phyloP scores from a whole-genome alignment of 2,329 filamentous ascomycete genomes.

The Fonsecaea erecta region DNA sequence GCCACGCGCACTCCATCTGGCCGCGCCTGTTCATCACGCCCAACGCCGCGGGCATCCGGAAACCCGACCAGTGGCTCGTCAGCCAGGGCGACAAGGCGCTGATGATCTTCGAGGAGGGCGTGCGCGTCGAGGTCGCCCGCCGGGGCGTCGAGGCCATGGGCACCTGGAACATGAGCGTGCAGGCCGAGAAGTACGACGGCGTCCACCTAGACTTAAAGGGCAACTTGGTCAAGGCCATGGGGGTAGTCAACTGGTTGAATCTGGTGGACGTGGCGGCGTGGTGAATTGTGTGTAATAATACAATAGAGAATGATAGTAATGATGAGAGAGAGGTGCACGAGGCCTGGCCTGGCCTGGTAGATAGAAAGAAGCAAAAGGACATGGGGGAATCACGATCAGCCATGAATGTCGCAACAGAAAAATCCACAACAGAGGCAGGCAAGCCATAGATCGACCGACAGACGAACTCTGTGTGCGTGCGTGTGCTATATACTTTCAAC shows the following conservation, averaged over 20 bases:
- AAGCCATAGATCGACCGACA: too few relatives aligned
- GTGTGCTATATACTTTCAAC: too few relatives aligned
- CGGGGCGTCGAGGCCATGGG: constrained; percentile 53
- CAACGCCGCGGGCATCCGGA: constrained; percentile 53
- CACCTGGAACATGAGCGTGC: constrained; percentile 59
- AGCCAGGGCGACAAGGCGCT: constrained; percentile 56
- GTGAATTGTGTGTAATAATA: constrained; percentile 9
- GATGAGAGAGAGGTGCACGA: too few relatives aligned
- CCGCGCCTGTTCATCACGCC: constrained; percentile 50
- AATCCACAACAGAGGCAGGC: too few relatives aligned
- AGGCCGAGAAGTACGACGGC: constrained; percentile 55
- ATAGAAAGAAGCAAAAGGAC: too few relatives aligned
- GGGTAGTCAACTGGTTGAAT: constrained; percentile 54
- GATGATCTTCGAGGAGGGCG: constrained; percentile 52
- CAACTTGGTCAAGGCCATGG: constrained; percentile 57
- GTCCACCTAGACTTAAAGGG: constrained; percentile 56
- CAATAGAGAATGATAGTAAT: too few relatives aligned
- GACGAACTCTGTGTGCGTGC: too few relatives aligned
- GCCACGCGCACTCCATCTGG: constrained; percentile 28
- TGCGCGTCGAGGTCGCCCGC: constrained; percentile 43
- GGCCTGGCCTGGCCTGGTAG: too few relatives aligned
- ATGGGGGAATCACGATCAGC: too few relatives aligned
- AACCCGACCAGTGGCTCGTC: constrained; percentile 54
- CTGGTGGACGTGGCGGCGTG: constrained; percentile 31
- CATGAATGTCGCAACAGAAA: too few relatives aligned